A percentile compares a stretch with the other conserved stretches of the same genome.
Conservation (phyloP, 2,329 filamentous ascomycete genomes). For the Colletotrichum limetticola region DNA sequence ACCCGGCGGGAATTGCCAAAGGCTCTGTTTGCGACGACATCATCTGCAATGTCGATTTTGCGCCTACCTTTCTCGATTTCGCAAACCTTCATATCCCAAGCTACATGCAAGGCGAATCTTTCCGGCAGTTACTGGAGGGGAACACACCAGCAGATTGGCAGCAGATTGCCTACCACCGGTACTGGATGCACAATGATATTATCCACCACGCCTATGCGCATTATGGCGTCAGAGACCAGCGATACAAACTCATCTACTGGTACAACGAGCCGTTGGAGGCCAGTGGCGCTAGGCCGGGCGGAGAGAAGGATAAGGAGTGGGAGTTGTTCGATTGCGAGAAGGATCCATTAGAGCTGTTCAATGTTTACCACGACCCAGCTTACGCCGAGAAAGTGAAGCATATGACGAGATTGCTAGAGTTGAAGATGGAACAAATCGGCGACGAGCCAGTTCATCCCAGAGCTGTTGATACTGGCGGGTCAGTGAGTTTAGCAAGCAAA, state of each 20-base stretch:
- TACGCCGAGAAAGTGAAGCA: constrained; percentile 49
- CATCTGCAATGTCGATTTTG: constrained; percentile 65
- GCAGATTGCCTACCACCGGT: constrained; percentile 64
- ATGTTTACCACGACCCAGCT: constrained; percentile 50
- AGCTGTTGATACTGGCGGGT: background rate
- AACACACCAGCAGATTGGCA: constrained; percentile 56
- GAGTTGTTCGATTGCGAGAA: constrained; percentile 64
- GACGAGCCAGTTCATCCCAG: constrained; percentile 51
- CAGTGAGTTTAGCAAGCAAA: constrained; percentile 11
- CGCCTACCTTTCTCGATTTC: constrained; percentile 59
- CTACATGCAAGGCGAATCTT: constrained; percentile 64
- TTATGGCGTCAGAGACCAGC: constrained; percentile 61
- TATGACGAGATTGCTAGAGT: constrained; percentile 55
- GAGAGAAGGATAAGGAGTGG: constrained; percentile 59
- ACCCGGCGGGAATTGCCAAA: constrained; percentile 52
- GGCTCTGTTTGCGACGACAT: constrained; percentile 57
- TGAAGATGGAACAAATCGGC: constrained; percentile 64
- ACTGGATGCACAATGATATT: constrained; percentile 65
- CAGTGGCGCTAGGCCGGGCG: constrained; percentile 53
- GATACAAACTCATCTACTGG: constrained; percentile 68
- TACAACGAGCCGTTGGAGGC: constrained; percentile 61
- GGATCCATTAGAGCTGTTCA: constrained; percentile 62
- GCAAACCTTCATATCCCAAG: constrained; percentile 52
- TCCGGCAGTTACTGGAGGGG: constrained; percentile 50
- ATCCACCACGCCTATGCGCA: constrained; percentile 62